Base-by-base conservation (phyloP, 306 rosid genomes). In the Delonix regia region DNA sequence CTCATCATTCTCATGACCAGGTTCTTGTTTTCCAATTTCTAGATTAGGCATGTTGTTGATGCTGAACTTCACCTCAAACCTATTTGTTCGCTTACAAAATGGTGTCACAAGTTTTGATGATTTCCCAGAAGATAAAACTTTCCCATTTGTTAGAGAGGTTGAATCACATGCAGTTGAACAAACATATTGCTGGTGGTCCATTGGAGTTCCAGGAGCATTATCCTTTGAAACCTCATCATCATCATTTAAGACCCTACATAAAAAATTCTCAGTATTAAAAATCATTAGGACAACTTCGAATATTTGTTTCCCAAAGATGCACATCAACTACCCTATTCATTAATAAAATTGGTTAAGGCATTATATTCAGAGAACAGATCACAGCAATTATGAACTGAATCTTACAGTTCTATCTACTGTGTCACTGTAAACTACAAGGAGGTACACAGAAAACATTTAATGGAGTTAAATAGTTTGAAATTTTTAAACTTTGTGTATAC, bases 21-120 rank as follows among this genome's bases (percentile, higher is more conserved):
- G 72, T 76, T 79, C 88, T 74, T 81, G 82, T 38, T 74, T 79
- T 71, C 75, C 78, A 8, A 59, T 83, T 65, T 87, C 91, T 33
- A 55, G 73, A 80, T 71, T 64, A 19, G 90, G 83, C 79, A 83
- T 48, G 16, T 83, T 82, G 75, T 85, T 74, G 64, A 88, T 81
- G 88, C 88, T 83, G 75, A 89, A 83, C 56, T 87, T 95, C 85
- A 85, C 93, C 5, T 53, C 88, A 81, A 89, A 85, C 84, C 86
- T 95, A 55, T 88, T 88, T 18, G 88, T 89, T 62, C 97, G 84
- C 75, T 82, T 91, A 56, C 89, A 94, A 62, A 95, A 95, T 52
- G 98, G 94, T 28, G 99, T 95, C 48, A 81, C 71, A 55, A 77
- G 89, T 67, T 82, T 85, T 0, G 86, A 73, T 75, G 89, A 84